phyloP scores from a whole-genome alignment of 1,139 yeast genomes.

The Blastobotrys persicus region DNA sequence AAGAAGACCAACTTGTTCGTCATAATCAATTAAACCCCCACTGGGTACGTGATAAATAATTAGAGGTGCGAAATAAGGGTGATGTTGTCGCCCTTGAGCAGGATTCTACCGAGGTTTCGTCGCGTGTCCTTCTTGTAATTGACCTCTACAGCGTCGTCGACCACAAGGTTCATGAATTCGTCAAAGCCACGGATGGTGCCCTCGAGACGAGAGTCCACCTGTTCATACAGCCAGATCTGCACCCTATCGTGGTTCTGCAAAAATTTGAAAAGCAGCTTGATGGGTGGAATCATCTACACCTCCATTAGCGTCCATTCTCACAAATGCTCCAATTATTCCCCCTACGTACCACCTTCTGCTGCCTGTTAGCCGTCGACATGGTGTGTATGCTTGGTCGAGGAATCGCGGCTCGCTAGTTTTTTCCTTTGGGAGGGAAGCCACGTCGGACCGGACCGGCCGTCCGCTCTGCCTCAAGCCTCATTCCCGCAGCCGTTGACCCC shows the following conservation, averaged over 20 bases:
- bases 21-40: too few relatives aligned
- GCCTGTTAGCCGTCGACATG: slow-evolving; percentile 34
- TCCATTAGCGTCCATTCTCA: slow-evolving; percentile 8
- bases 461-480: too few relatives aligned
- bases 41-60: background rate
- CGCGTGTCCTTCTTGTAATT: slow-evolving; percentile 44
- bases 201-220: slow-evolving; percentile 69
- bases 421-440: too few relatives aligned
- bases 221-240: slow-evolving; percentile 86
- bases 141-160: slow-evolving; percentile 82
- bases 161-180: slow-evolving; percentile 95
- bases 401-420: too few relatives aligned
- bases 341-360: slow-evolving; percentile 40
- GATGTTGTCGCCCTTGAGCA: slow-evolving; percentile 92
- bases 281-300: slow-evolving; percentile 72
- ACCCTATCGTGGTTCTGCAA: slow-evolving; percentile 80
- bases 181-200: slow-evolving; percentile 91
- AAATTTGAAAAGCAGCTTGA: slow-evolving; percentile 82
- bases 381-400: too few relatives aligned
- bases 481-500: too few relatives aligned
- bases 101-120: slow-evolving; percentile 48
- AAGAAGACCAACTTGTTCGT: too few relatives aligned
- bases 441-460: background rate
- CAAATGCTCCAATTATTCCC: background rate
- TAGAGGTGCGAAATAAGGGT: slow-evolving; percentile 68